Evolutionary conservation across 164 flowering plant genomes (phyloP).

Genomic region (Piper longum): DNA sequence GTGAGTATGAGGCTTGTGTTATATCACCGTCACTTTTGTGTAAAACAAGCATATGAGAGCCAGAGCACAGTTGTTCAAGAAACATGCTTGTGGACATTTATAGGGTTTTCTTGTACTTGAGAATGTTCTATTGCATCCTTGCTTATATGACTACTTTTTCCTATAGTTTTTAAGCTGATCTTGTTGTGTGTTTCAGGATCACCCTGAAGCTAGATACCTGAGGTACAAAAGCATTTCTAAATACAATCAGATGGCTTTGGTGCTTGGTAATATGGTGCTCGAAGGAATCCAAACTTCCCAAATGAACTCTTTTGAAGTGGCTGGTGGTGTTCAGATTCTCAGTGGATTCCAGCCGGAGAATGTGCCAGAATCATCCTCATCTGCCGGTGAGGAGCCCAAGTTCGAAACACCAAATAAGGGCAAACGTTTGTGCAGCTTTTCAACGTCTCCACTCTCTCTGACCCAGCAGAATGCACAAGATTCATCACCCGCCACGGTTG

Average conservation of each 20-base stretch:
- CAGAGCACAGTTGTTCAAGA: no score
- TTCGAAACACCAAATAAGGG: not conserved
- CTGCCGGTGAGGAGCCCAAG: constrained; percentile 4
- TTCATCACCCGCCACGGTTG: not conserved
- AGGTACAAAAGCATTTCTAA: constrained; percentile 5
- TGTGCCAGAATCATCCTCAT: constrained; percentile 4
- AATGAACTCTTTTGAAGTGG: not conserved
- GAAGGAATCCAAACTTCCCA: constrained; percentile 4
- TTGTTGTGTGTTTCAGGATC: constrained; percentile 7
- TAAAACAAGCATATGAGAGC: no score
- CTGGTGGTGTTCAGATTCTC: not conserved
- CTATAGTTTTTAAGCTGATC: no score
- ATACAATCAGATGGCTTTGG: constrained; percentile 5
- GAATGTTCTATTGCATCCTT: not conserved
- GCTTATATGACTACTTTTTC: not conserved
- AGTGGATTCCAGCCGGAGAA: not conserved
- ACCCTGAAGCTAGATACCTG: constrained; percentile 10
- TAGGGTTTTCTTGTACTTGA: not conserved
- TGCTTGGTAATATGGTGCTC: constrained; percentile 4
- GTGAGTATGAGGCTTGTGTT: not conserved
- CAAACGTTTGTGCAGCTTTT: not conserved
- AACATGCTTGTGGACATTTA: not conserved
- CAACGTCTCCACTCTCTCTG: constrained; percentile 1
- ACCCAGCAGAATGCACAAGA: constrained; percentile 2
- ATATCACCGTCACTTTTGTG: no score